phyloP scores from a whole-genome alignment of 345 rosid genomes.

The Psidium friedrichsthalianum region DNA sequence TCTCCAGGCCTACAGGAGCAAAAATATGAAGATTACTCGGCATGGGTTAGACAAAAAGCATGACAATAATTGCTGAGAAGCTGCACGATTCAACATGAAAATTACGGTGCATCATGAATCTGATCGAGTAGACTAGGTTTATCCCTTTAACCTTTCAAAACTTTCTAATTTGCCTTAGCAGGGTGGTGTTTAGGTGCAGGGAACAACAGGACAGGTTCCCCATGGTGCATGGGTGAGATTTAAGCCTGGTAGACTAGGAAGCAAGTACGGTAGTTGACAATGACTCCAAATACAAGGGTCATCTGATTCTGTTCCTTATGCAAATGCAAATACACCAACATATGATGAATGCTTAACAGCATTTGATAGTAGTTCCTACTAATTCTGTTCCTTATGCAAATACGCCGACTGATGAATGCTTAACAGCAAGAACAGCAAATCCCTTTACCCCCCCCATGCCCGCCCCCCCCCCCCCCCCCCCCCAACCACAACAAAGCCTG shows the following conservation, averaged over 20 bases:
- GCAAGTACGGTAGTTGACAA: background rate
- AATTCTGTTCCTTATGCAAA: background rate
- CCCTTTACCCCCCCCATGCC: background rate
- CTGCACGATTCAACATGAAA: background rate
- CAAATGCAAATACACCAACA: background rate
- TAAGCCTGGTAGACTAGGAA: background rate
- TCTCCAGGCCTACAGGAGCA: constrained; percentile 11
- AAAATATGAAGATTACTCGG: background rate
- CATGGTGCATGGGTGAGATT: background rate
- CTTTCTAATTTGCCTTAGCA: background rate
- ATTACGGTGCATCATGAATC: background rate
- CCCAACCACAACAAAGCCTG: background rate
- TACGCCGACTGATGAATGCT: background rate
- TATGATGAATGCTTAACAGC: background rate
- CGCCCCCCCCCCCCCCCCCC: background rate
- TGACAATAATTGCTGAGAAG: background rate
- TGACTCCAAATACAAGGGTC: background rate
- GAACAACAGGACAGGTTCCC: background rate
- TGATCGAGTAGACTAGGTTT: background rate
- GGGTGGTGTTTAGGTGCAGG: background rate
- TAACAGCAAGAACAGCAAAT: no score
- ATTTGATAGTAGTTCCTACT: background rate
- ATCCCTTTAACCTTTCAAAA: background rate
- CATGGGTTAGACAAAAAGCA: background rate
- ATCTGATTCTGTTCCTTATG: background rate